Percentiles rank a stretch among this genome's conserved stretches.
Evolutionary conservation across 1,284 basidiomycete genomes (phyloP).

Genomic region (Moesziomyces sp.): DNA sequence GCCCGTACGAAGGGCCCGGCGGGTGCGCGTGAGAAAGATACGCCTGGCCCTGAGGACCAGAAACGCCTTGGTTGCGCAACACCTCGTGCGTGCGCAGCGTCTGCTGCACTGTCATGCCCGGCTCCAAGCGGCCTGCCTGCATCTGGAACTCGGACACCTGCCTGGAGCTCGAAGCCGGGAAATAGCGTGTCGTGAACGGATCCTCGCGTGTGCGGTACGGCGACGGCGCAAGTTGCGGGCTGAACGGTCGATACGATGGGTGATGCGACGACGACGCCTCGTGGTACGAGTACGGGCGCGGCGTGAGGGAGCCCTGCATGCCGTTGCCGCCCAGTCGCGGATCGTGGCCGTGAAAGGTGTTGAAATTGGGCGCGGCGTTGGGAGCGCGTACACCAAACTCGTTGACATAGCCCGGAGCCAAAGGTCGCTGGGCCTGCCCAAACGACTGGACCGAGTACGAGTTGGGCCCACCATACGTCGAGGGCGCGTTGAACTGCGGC

Average conservation of each 20-base stretch:
- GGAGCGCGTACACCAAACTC: conserved; percentile 39
- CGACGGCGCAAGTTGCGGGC: conserved; percentile 20
- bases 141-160: conserved; percentile 62
- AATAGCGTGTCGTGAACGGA: conserved; percentile 55
- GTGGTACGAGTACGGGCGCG: conserved; percentile 56
- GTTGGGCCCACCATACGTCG: conserved; percentile 14
- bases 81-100: conserved; percentile 52
- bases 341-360: conserved; percentile 45
- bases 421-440: conserved; percentile 13
- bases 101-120: conserved; percentile 64
- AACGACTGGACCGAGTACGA: conserved; percentile 28
- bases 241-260: conserved; percentile 23
- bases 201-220: conserved; percentile 46
- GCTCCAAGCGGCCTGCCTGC: conserved; percentile 45
- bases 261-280: conserved; percentile 37
- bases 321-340: conserved; percentile 24
- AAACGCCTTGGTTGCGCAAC: conserved; percentile 21
- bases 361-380: conserved; percentile 16
- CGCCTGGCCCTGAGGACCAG: conserved; percentile 14
- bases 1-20: conserved; percentile 37
- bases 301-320: conserved; percentile 30
- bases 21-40: conserved; percentile 24
- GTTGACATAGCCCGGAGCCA: conserved; percentile 23
- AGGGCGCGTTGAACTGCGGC: conserved; percentile 21
- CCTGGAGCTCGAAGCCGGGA: conserved; percentile 59